Evolutionary conservation across 176 grass and related monocot genomes (phyloP), one percentile per base, ranked within the genome.

Genomic region (Paspalum notatum): DNA sequence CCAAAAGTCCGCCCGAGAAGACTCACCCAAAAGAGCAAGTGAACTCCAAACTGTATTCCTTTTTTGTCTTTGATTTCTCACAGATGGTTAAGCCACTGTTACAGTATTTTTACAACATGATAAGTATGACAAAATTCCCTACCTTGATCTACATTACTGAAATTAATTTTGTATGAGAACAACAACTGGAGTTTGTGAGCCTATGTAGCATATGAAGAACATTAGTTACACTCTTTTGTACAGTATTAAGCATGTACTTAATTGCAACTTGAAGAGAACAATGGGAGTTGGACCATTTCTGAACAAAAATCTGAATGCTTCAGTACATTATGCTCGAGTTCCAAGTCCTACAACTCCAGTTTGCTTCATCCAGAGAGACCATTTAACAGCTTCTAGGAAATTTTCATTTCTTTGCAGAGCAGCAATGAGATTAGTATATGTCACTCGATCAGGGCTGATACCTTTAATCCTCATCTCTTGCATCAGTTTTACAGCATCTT

Each of bases 341-440:
- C 82, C 66, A 71, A 7, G 39, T 32, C 76, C 83, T 73, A 82
- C 63, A 66, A 49, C 59, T 60, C 81, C 88, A 43, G 85, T 89
- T 68, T 98, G 92, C 83, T 89, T 98, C 95, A 98, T 91, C 95
- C 92, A 94, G 13, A 98, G 89, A 27, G 94, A 97, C 91, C 94
- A 94, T 21, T 90, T 92, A 78, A 97, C 94, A 47, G 94, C 91
- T 80, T 94, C 94, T 8, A 97, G 82, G 80, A 91, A 94, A 76
- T 94, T 94, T 58, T 86, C 91, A 27, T 97, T 97, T 81, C 91
- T 97, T 75, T 91, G 87, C 68, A 97, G 72, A 70, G 91, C 89
- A 21, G 79, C 68, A 50, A 94, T 86, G 14, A 94, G 91, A 48
- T 94, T 97, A 42, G 63, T 71, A 64, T 92, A 97, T 10, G 89